Base-by-base conservation (phyloP, 139 green algal species). In the Micromonas commoda region DNA sequence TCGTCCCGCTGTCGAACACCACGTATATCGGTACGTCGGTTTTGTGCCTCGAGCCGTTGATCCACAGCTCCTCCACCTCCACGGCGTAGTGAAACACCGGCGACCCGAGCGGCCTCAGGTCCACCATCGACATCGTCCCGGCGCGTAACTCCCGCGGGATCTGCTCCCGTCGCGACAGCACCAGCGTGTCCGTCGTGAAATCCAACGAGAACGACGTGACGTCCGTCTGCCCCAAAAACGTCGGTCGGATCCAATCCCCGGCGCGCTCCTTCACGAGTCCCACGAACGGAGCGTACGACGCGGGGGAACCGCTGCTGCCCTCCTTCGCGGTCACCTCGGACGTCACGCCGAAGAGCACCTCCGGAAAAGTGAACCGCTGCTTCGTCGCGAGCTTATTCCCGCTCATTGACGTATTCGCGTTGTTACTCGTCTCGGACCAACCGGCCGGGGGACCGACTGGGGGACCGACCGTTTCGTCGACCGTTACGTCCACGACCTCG, bases 41-140 rank as follows among this genome's bases (percentile, higher is more conserved):
- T 29, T 54, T 57, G 24, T 34, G 39, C 39, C 4, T 32, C 2
- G 38, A 31, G 0, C 71, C 71, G 52, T 78, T 78, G 52, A 78
- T 68, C 29, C 53, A 68, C 5, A 78, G 29, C 26, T 52, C 52
- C 19, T 67, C 71, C n/a, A 60, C 38, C 29, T 35, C 2, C 52
- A 34, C 51, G 1, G 71, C 71, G 54, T 78, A 78, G 51, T 78
- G 71, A 67, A 57, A 70, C 53, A 78, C 71, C 5, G 71, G 71
- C 45, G 71, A 3, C 2, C 71, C 71, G 19, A 64, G 9, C 21
- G 29, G 29, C 20, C 71, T 51, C 19, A 78, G 61, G 61, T 78
- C 71, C 19, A 78, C 53, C 71, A 69, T 68, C 19, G 6, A 1
- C 29, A 78, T 37, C 45, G n/a, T 28, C 71, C 51, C 37, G 29